Conservation (phyloP, 352 stramenopile species). For the Pythium pectinolyticum region DNA sequence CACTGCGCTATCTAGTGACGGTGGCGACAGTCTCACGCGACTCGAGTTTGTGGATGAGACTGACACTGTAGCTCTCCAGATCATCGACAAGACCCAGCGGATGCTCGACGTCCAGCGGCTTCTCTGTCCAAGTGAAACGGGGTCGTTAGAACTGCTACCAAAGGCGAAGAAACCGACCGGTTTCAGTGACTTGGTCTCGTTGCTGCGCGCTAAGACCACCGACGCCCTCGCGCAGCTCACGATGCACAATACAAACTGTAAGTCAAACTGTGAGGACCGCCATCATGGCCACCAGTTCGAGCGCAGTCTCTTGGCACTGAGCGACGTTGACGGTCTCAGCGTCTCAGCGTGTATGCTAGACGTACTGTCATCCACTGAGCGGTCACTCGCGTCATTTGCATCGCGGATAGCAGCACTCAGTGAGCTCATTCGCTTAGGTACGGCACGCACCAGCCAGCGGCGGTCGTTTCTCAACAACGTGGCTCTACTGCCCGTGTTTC, state of each 20-base stretch:
- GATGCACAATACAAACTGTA: neutral
- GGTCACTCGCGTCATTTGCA: conserved; percentile 39
- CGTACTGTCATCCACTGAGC: conserved; percentile 40
- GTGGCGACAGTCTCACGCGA: neutral
- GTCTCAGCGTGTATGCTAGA: conserved; percentile 67
- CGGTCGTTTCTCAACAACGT: conserved; percentile 54
- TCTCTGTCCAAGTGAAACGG: neutral
- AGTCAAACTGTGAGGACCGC: neutral
- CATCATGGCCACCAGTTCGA: neutral
- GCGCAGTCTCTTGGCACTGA: conserved; percentile 41
- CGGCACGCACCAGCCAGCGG: conserved; percentile 60
- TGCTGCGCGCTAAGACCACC: neutral
- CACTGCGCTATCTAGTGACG: neutral
- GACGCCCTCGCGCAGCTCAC: neutral
- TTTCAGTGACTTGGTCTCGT: conserved; percentile 9
- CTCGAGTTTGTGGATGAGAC: neutral
- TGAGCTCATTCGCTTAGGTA: conserved; percentile 35
- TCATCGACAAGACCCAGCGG: conserved; percentile 15
- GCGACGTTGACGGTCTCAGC: conserved; percentile 58
- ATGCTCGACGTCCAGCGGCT: conserved; percentile 8
- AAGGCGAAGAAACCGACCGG: conserved; percentile 13
- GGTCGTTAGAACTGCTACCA: too few relatives aligned
- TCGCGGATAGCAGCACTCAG: conserved; percentile 36
- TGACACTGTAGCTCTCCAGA: neutral
- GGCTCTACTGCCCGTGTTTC: conserved; percentile 51